A percentile compares a stretch with the other conserved stretches of the same genome.
These are phyloP conservation scores for Chlamydomonas sp. DNA, from an alignment of 139 green algal species.

Conservation along the genomic window DNA sequence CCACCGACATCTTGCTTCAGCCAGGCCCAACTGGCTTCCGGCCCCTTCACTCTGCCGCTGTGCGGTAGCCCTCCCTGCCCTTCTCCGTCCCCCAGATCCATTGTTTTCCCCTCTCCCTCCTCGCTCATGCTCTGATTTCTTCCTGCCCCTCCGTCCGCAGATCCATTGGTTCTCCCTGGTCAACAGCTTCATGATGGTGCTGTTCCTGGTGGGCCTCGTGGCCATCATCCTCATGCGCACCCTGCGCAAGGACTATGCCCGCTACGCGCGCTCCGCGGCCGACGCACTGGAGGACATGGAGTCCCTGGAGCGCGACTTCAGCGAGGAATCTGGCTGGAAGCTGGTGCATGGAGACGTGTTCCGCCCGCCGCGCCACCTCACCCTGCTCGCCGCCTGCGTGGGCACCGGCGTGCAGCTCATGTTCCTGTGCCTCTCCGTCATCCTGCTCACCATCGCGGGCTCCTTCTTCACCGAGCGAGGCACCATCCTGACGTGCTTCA, in stretches of 20 bases:
- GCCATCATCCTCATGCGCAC: constrained; percentile 98
- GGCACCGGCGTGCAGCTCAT: constrained; percentile 88
- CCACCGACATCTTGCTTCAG: no score
- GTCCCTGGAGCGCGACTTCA: constrained; percentile 84
- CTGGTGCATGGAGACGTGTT: constrained; percentile 98
- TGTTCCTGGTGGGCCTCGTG: constrained; percentile 97
- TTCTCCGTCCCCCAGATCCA: no score
- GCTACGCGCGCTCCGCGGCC: constrained; percentile 16
- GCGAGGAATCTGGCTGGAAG: constrained; percentile 98
- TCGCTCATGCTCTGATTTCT: neutral
- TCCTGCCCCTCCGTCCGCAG: neutral
- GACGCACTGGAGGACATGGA: constrained; percentile 79
- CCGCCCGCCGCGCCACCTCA: constrained; percentile 79
- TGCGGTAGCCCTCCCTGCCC: no score
- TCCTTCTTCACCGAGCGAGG: constrained; percentile 78
- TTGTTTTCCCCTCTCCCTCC: no score
- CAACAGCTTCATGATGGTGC: constrained; percentile 99
- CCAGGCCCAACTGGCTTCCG: no score
- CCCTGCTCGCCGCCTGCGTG: constrained; percentile 77
- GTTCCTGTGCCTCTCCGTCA: constrained; percentile 83
- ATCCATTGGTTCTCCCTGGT: constrained; percentile 78
- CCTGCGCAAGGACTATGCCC: constrained; percentile 92
- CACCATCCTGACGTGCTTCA: constrained; percentile 94
- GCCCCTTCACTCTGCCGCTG: no score
- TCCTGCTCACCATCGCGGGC: constrained; percentile 93